Evolutionary conservation across 768 basidiomycete species (phyloP).

Genomic region (Boletus tomentosulus): DNA sequence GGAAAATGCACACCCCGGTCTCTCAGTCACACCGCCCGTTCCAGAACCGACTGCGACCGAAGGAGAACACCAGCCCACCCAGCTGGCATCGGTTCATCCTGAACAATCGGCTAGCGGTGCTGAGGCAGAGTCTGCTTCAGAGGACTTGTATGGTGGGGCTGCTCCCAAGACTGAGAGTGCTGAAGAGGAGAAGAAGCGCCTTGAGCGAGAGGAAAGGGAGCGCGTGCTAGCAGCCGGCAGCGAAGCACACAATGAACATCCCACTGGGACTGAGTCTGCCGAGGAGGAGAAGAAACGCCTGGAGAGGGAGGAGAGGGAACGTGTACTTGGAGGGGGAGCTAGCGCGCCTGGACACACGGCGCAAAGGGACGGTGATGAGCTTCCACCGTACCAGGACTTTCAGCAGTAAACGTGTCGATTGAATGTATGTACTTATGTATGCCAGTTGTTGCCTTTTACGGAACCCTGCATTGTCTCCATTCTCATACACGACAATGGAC

Average conservation of each 20-base stretch:
- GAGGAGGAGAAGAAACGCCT: slow-evolving; percentile 62
- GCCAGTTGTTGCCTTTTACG: slow-evolving; percentile 15
- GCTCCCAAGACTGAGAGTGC: slow-evolving; percentile 44
- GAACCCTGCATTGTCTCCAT: slow-evolving; percentile 7
- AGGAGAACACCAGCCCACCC: slow-evolving; percentile 2
- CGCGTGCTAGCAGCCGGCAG: slow-evolving; percentile 32
- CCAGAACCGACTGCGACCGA: slow-evolving; percentile 12
- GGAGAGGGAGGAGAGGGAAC: slow-evolving; percentile 66
- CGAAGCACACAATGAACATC: not conserved
- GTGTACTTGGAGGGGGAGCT: slow-evolving; percentile 32
- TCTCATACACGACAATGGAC: slow-evolving; percentile 30
- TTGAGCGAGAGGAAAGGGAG: slow-evolving; percentile 52
- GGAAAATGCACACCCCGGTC: slow-evolving; percentile 29
- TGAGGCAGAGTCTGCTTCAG: slow-evolving; percentile 24
- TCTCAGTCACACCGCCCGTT: slow-evolving; percentile 44
- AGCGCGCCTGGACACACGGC: slow-evolving; percentile 20
- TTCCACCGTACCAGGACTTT: slow-evolving; percentile 44
- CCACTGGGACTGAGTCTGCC: slow-evolving; percentile 40
- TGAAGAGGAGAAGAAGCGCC: slow-evolving; percentile 64
- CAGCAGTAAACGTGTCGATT: slow-evolving; percentile 7
- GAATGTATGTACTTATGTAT: not conserved
- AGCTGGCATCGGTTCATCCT: slow-evolving; percentile 9
- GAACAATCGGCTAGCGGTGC: slow-evolving; percentile 43
- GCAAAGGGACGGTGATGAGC: slow-evolving; percentile 32
- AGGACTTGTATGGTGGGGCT: slow-evolving; percentile 29